phyloP scores from a whole-genome alignment of 345 rosid species.

The Salix udensis region DNA sequence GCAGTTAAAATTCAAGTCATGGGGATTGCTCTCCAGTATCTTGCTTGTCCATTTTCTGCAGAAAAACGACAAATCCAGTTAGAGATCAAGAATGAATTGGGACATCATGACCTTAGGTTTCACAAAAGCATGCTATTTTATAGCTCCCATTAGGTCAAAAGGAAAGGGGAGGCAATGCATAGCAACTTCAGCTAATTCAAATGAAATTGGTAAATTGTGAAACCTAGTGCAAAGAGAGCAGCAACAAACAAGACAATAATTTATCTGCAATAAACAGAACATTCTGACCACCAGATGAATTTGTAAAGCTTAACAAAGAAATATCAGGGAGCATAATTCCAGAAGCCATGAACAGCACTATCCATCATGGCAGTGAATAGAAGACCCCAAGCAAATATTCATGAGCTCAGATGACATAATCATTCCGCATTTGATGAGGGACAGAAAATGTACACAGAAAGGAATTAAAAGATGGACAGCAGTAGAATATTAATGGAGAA shows the following conservation, averaged over 20 bases:
- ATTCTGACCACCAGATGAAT: not conserved
- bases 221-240: not conserved
- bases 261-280: not conserved
- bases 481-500: not conserved
- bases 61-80: constrained; percentile 2
- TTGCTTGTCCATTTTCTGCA: constrained; percentile 34
- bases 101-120: no score
- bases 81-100: not conserved
- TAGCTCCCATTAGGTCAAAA: not conserved
- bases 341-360: not conserved
- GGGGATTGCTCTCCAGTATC: constrained; percentile 19
- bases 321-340: no score
- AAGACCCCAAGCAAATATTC: not conserved
- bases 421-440: not conserved
- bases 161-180: not conserved
- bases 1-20: constrained; percentile 11
- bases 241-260: no score
- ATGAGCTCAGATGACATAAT: not conserved
- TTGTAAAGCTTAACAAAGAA: not conserved
- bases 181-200: not conserved
- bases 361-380: not conserved
- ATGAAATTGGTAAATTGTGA: not conserved
- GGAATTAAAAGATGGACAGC: not conserved
- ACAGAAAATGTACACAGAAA: not conserved
- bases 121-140: no score